A percentile compares a stretch with the other conserved stretches of the same genome.
Evolutionary conservation across 208 protist species (phyloP).

Genomic region (Willaertia magna): DNA sequence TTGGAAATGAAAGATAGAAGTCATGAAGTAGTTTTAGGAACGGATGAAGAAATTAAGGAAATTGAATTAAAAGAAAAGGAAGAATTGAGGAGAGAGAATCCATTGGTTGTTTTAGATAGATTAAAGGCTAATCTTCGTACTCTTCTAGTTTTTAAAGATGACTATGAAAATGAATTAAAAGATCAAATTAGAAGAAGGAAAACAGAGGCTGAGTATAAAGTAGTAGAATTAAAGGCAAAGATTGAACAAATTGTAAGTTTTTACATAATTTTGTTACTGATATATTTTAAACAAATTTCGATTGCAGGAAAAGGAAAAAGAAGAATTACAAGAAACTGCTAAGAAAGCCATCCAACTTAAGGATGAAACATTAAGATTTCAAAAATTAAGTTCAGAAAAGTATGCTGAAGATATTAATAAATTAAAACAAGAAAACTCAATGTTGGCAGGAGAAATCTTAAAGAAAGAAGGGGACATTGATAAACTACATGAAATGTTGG

Average conservation of each 20-base stretch:
- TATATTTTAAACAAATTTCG: neutral
- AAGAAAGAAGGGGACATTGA: slow-evolving; percentile 9
- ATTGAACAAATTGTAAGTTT: neutral
- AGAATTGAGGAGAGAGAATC: neutral
- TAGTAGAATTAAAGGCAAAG: neutral
- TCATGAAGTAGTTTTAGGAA: neutral
- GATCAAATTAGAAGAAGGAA: slow-evolving; percentile 5
- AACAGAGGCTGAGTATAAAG: neutral
- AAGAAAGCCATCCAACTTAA: neutral
- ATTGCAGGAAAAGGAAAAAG: neutral
- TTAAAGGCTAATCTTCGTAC: neutral
- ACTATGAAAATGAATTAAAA: slow-evolving; percentile 15
- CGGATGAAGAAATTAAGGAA: neutral
- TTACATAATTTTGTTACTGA: no score
- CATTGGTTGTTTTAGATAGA: neutral
- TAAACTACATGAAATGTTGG: neutral
- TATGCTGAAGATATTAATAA: neutral
- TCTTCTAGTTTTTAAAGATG: slow-evolving; percentile 4
- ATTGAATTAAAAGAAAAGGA: neutral
- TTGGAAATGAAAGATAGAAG: neutral
- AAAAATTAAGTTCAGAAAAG: neutral
- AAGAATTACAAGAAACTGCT: neutral
- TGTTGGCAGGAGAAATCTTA: neutral
- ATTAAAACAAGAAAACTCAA: neutral
- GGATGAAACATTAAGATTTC: neutral